These are phyloP conservation scores for Kodamaea fukazawae DNA, from an alignment of 805 yeast genomes.

Conservation along the genomic window DNA sequence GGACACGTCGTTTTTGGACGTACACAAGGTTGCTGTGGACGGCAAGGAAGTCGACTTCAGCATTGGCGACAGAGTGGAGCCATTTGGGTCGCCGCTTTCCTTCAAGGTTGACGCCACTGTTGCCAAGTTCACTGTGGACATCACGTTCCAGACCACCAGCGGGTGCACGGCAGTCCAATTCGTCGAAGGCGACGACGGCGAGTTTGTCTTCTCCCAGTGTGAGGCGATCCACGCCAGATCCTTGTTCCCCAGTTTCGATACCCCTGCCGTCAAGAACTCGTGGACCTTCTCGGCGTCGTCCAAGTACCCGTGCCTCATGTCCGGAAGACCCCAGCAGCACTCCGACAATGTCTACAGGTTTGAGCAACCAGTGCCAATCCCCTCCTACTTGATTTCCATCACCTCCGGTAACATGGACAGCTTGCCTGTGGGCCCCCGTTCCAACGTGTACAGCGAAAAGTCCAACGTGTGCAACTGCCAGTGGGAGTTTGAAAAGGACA, in stretches of 20 bases:
- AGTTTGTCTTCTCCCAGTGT: constrained; percentile 82
- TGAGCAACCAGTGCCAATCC: constrained; percentile 78
- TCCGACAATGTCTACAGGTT: constrained; percentile 43
- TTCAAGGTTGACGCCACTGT: constrained; percentile 18
- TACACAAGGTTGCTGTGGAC: constrained; percentile 46
- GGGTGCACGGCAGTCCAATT: constrained; percentile 85
- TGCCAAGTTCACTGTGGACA: constrained; percentile 24
- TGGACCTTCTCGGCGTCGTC: constrained; percentile 60
- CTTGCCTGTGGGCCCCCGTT: constrained; percentile 80
- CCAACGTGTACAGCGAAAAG: constrained; percentile 79
- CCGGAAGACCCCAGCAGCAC: constrained; percentile 51
- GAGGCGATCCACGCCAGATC: constrained; percentile 91
- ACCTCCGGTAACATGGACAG: constrained; percentile 77
- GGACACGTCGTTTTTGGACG: constrained; percentile 64
- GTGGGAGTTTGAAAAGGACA: constrained; percentile 77
- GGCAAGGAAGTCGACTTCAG: constrained; percentile 28
- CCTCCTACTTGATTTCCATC: constrained; percentile 77
- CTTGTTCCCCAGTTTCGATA: constrained; percentile 85
- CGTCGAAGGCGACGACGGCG: constrained; percentile 67
- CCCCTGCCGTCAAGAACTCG: constrained; percentile 77
- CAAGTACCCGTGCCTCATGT: constrained; percentile 65
- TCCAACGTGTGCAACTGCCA: constrained; percentile 62
- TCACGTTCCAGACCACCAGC: constrained; percentile 67
- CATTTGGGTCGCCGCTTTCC: constrained; percentile 58
- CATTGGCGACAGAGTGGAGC: constrained; percentile 44